Base-by-base conservation (phyloP, 1,139 yeast species). In the Yamadazyma atmosphaerica region DNA sequence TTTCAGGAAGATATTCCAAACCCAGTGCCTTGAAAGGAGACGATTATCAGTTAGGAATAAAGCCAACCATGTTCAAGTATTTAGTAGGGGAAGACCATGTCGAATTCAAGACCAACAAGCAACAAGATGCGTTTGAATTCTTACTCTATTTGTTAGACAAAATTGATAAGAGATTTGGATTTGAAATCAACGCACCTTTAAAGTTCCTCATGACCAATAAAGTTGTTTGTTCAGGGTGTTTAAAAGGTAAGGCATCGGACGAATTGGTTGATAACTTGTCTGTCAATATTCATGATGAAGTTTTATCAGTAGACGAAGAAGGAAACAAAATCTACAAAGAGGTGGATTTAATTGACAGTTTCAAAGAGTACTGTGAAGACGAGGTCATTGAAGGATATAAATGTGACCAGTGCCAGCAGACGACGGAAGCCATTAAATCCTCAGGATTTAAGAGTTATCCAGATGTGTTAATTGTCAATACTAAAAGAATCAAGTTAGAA, bases 111-210 rank as follows among this genome's bases (percentile, higher is more conserved):
- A 83, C 96, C 0, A 86, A 83, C 73, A 79, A 81, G 51, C 99
- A 92, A 55, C 98, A 92, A 58, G 99, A 92, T 66, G 94, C 98
- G 0, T 86, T 83, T 68, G 98, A 92, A 58, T 94, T 89, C 55
- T 74, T 89, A 59, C 65, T 79, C 8, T 83, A 82, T 56, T 61
- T 90, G 15, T 54, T 83, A 27, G 86, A 83, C 42, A 74, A 78
- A 47, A 59, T 87, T 25, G 92, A 85, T 47, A 64, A 64, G 32
- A 80, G 83, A 10, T 54, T 64, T 36, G 77, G 76, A 0, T 45
- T 62, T n/a, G 44, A 44, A 8, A 49, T 71, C 18, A 78, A 81
- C 42, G 70, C 73, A 35, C 54, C 71, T 4, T 80, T 92, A 53
- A 79, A 81, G 49, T 90, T 85, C 55, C 66, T 79, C 21, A 60